Conservation (phyloP, 148 eudicot genomes). For the Limonium bicolor region DNA sequence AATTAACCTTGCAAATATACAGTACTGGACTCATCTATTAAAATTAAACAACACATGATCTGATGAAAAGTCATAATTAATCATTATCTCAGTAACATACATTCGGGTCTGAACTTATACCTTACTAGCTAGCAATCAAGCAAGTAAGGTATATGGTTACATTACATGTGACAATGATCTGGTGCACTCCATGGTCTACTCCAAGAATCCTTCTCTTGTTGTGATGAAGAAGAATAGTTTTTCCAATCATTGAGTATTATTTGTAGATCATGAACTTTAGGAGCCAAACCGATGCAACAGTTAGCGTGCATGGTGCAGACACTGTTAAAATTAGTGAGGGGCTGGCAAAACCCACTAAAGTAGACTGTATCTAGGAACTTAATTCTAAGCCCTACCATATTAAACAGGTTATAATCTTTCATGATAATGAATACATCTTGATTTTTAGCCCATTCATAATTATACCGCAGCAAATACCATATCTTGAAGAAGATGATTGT, state of each 20-base stretch:
- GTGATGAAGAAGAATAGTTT: conserved; percentile 9
- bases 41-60: too few relatives aligned
- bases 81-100: too few relatives aligned
- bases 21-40: too few relatives aligned
- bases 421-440: conserved; percentile 38
- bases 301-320: conserved; percentile 67
- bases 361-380: conserved; percentile 28
- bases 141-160: too few relatives aligned
- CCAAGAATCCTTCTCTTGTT: conserved; percentile 2
- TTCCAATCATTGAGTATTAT: conserved; percentile 42
- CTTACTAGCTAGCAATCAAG: too few relatives aligned
- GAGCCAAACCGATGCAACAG: conserved; percentile 43
- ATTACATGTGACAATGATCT: conserved; percentile 22
- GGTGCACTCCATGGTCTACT: conserved; percentile 29
- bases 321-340: conserved; percentile 25
- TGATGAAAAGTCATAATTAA: too few relatives aligned
- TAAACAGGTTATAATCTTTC: conserved; percentile 10
- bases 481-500: conserved; percentile 26
- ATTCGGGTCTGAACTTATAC: too few relatives aligned
- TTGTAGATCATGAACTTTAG: conserved; percentile 30
- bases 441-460: conserved; percentile 23
- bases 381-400: conserved; percentile 16
- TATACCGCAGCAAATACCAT: conserved; percentile 19
- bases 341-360: conserved; percentile 50
- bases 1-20: too few relatives aligned